phyloP scores from a whole-genome alignment of 75 land plant genomes.

The Pinus tabuliformis region DNA sequence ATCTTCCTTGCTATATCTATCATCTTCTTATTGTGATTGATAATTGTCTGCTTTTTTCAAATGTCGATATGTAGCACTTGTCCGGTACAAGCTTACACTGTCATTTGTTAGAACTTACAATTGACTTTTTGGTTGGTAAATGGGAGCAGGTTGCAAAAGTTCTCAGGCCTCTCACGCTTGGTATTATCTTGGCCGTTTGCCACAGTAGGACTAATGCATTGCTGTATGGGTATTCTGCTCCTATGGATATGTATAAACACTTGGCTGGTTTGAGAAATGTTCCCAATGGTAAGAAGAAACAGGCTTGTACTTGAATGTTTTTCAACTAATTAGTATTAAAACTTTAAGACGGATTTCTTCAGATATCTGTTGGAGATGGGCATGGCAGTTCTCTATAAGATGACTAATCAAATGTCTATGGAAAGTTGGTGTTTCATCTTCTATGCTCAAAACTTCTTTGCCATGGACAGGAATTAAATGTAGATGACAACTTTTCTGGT shows the following conservation, averaged over 20 bases:
- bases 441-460: neutral
- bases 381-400: neutral
- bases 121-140: neutral
- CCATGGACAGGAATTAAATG: neutral
- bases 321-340: neutral
- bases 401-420: neutral
- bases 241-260: slow-evolving; percentile 73
- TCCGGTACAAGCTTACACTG: neutral
- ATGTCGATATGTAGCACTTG: neutral
- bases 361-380: neutral
- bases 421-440: neutral
- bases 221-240: slow-evolving; percentile 92
- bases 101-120: neutral
- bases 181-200: slow-evolving; percentile 70
- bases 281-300: slow-evolving; percentile 9
- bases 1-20: neutral
- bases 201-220: slow-evolving; percentile 87
- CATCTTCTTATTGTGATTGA: neutral
- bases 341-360: neutral
- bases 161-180: slow-evolving; percentile 68
- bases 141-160: slow-evolving; percentile 61
- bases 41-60: neutral
- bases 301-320: neutral
- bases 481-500: too few relatives aligned
- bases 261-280: slow-evolving; percentile 22